phyloP scores from a whole-genome alignment of 2,329 filamentous ascomycete genomes.

The Pseudocercospora fijiensis region DNA sequence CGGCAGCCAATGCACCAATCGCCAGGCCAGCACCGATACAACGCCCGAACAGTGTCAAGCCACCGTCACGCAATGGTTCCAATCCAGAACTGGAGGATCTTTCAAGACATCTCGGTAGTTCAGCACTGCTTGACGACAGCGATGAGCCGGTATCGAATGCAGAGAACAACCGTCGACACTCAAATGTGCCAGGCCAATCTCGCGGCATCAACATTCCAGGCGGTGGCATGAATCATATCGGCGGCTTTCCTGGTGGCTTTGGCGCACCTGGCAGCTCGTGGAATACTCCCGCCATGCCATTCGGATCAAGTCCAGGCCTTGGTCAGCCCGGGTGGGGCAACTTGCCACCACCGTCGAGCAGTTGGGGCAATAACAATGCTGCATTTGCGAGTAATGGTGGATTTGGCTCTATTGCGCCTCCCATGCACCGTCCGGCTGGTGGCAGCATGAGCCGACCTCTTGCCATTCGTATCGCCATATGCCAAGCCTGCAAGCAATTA shows the following conservation, averaged over 20 bases:
- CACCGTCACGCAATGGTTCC: constrained; percentile 44
- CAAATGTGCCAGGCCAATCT: constrained; percentile 38
- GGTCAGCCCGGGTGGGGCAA: constrained; percentile 43
- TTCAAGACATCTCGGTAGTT: constrained; percentile 76
- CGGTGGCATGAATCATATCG: constrained; percentile 35
- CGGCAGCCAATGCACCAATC: constrained; percentile 67
- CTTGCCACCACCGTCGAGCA: constrained; percentile 33
- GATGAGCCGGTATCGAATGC: constrained; percentile 62
- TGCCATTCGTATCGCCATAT: constrained; percentile 70
- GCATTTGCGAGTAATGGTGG: constrained; percentile 52
- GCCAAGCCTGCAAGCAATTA: constrained; percentile 71
- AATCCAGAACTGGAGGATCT: constrained; percentile 55
- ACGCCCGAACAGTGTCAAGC: constrained; percentile 71
- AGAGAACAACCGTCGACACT: constrained; percentile 40
- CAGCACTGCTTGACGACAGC: constrained; percentile 71
- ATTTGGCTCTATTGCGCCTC: constrained; percentile 24
- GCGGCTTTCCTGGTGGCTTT: constrained; percentile 30
- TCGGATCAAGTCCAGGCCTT: constrained; percentile 40
- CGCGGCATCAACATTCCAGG: constrained; percentile 32
- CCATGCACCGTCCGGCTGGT: constrained; percentile 46
- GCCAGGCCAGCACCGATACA: constrained; percentile 83
- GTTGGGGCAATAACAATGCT: constrained; percentile 40
- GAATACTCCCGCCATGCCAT: constrained; percentile 45
- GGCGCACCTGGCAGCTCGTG: constrained; percentile 41
- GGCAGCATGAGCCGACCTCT: constrained; percentile 54